Evolutionary conservation across 2,329 filamentous ascomycete species (phyloP).

Genomic region (Diplodia scrobiculata): DNA sequence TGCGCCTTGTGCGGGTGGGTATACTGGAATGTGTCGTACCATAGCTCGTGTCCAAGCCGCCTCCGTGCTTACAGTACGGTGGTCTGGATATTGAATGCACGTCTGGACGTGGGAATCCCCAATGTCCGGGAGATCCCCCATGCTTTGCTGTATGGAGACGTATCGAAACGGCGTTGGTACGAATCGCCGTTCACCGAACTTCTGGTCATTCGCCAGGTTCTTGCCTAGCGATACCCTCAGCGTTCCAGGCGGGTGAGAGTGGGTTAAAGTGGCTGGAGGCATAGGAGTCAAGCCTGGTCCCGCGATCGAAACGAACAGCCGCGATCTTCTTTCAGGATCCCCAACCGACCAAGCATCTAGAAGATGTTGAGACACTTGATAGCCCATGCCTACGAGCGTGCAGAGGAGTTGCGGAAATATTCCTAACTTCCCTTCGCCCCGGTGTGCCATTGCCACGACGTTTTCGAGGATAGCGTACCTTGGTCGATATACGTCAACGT

Average conservation of each 20-base stretch:
- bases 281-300: slow-evolving; percentile 66
- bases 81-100: slow-evolving; percentile 69
- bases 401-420: slow-evolving; percentile 74
- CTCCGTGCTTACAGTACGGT: slow-evolving; percentile 49
- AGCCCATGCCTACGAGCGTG: slow-evolving; percentile 72
- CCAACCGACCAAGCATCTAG: slow-evolving; percentile 71
- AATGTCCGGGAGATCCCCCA: slow-evolving; percentile 63
- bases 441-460: slow-evolving; percentile 65
- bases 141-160: slow-evolving; percentile 57
- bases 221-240: slow-evolving; percentile 53
- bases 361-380: slow-evolving; percentile 69
- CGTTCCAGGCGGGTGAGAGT: slow-evolving; percentile 58
- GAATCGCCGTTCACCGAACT: slow-evolving; percentile 60
- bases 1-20: slow-evolving; percentile 45
- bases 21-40: slow-evolving; percentile 54
- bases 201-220: slow-evolving; percentile 37
- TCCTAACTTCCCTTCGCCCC: slow-evolving; percentile 58
- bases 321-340: slow-evolving; percentile 64
- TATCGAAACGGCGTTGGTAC: slow-evolving; percentile 63
- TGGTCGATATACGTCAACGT: slow-evolving; percentile 72
- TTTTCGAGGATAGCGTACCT: slow-evolving; percentile 79
- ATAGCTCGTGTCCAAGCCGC: background rate
- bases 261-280: slow-evolving; percentile 60
- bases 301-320: slow-evolving; percentile 72
- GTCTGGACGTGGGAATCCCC: slow-evolving; percentile 62